Conservation (phyloP, 352 stramenopile species). For the Pythium guiyangense region DNA sequence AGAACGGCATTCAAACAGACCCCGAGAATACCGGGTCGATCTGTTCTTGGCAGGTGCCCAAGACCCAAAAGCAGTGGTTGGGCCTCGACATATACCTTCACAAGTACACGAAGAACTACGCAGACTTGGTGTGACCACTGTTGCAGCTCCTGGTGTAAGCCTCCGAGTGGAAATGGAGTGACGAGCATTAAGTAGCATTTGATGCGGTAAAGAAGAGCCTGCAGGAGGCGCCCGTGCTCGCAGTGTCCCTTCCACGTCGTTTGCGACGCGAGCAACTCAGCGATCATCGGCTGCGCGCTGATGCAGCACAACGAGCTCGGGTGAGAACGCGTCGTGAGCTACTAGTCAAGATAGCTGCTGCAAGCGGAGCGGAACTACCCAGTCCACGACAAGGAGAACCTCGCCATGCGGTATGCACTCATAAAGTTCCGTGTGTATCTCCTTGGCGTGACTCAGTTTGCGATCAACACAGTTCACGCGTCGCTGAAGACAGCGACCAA, state of each 20-base stretch:
- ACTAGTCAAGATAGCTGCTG: not conserved
- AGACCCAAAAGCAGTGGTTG: not conserved
- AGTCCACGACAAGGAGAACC: no score
- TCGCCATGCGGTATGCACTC: no score
- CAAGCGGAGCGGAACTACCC: not conserved
- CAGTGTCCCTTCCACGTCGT: no score
- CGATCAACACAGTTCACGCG: no score
- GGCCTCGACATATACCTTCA: not conserved
- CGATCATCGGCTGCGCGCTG: not conserved
- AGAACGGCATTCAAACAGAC: not conserved
- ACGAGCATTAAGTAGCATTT: not conserved
- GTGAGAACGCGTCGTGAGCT: not conserved
- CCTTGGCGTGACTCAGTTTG: no score
- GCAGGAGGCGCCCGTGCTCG: not conserved
- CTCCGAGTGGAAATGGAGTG: no score
- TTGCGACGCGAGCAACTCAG: no score
- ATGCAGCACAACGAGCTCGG: not conserved
- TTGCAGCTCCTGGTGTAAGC: not conserved
- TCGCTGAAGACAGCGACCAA: not conserved
- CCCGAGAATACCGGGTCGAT: not conserved
- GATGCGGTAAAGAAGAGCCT: not conserved
- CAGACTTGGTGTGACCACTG: not conserved
- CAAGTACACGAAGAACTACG: not conserved
- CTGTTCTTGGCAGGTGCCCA: not conserved
- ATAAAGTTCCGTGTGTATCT: no score